These are phyloP conservation scores for Boletus subparvulus DNA, from an alignment of 768 basidiomycete genomes.

Conservation along the genomic window DNA sequence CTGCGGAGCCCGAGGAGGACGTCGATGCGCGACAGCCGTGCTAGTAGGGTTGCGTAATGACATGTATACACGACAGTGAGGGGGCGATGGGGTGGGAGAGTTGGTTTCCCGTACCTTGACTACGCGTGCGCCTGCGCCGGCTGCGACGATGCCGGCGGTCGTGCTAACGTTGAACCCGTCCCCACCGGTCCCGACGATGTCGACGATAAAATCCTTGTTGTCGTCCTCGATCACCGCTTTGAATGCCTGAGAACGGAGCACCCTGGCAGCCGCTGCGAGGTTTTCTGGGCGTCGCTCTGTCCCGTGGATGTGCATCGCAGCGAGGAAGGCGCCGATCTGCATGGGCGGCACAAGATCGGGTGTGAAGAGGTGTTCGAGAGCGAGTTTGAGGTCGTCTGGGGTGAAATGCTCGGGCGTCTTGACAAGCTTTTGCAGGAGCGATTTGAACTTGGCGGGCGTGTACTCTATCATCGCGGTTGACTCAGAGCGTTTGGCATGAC, in stretches of 20 bases:
- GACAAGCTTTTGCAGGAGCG: constrained; percentile 73
- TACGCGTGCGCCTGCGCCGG: constrained; percentile 90
- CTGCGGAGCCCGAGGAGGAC: constrained; percentile 91
- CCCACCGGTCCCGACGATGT: constrained; percentile 53
- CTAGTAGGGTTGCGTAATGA: constrained; percentile 39
- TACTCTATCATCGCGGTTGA: constrained; percentile 21
- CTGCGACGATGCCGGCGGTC: constrained; percentile 89
- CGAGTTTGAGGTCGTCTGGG: constrained; percentile 66
- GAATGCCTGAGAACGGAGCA: constrained; percentile 68
- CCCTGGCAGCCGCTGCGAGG: constrained; percentile 74
- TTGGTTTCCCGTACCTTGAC: constrained; percentile 61
- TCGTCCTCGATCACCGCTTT: constrained; percentile 56
- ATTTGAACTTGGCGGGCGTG: constrained; percentile 64
- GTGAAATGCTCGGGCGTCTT: constrained; percentile 82
- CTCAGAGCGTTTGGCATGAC: too few species aligned
- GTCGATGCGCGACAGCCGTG: constrained; percentile 91
- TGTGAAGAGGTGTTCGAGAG: constrained; percentile 74
- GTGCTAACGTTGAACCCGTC: constrained; percentile 99
- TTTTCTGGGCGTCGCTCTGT: constrained; percentile 75
- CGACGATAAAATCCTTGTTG: constrained; percentile 69
- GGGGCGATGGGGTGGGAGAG: not conserved
- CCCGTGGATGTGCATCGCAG: constrained; percentile 77
- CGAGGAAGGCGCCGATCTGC: constrained; percentile 89
- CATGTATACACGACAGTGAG: not conserved
- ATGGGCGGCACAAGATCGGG: constrained; percentile 61